A percentile compares a stretch with the other conserved stretches of the same genome.
Evolutionary conservation across 2,329 filamentous ascomycete species (phyloP).

Genomic region (Fusarium foetens): DNA sequence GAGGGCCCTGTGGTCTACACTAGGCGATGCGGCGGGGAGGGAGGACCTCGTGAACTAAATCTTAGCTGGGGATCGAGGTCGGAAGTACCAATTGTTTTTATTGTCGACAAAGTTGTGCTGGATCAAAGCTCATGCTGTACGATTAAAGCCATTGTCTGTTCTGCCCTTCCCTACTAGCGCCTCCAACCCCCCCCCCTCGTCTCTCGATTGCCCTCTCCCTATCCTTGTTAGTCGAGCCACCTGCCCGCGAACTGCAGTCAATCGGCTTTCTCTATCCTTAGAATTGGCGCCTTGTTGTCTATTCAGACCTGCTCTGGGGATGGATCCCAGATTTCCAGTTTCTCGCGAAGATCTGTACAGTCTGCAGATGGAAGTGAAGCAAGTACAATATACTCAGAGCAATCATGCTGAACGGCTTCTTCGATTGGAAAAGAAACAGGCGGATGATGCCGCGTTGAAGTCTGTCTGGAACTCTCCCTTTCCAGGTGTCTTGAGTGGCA

Average conservation of each 20-base stretch:
- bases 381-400: slow-evolving; percentile 71
- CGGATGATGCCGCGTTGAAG: slow-evolving; percentile 75
- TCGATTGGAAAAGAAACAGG: slow-evolving; percentile 72
- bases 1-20: slow-evolving; percentile 43
- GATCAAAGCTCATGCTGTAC: slow-evolving; percentile 26
- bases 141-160: slow-evolving; percentile 14
- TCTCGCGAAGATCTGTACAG: slow-evolving; percentile 73
- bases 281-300: neutral
- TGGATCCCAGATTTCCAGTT: slow-evolving; percentile 71
- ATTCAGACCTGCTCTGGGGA: slow-evolving; percentile 52
- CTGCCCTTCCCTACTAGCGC: slow-evolving; percentile 18
- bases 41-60: slow-evolving; percentile 52
- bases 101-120: slow-evolving; percentile 4
- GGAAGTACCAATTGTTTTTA: slow-evolving; percentile 32
- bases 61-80: slow-evolving; percentile 49
- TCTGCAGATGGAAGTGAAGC: slow-evolving; percentile 77
- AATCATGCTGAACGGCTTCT: slow-evolving; percentile 71
- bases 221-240: neutral
- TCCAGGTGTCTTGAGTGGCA: slow-evolving; percentile 83
- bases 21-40: slow-evolving; percentile 59
- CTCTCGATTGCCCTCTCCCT: neutral
- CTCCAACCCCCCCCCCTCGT: slow-evolving; percentile 1
- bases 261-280: neutral
- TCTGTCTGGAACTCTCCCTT: slow-evolving; percentile 96
- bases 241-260: neutral